Evolutionary conservation across 208 protist genomes (phyloP).

Genomic region (Herpetomonas samuelpessoai): DNA sequence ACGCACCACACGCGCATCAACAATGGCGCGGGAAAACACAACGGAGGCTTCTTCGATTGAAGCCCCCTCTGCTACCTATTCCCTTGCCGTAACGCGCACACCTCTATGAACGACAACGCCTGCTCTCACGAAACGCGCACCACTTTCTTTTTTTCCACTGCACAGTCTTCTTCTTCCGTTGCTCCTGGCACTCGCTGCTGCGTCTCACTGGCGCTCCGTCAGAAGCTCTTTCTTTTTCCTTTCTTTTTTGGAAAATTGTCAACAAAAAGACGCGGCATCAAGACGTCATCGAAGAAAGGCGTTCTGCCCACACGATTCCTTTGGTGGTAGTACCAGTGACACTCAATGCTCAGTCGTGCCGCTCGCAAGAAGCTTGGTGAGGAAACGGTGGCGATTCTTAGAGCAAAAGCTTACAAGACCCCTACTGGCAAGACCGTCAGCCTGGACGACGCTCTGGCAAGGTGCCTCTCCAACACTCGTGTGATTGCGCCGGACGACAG

Average conservation of each 20-base stretch:
- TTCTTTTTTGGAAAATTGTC: neutral
- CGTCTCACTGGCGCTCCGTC: neutral
- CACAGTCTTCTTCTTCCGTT: neutral
- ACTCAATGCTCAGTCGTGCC: constrained; percentile 12
- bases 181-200: neutral
- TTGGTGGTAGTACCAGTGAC: neutral
- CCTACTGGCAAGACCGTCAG: constrained; percentile 13
- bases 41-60: no score
- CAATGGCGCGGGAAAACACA: no score
- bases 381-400: constrained; percentile 15
- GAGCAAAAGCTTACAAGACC: constrained; percentile 14
- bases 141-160: neutral
- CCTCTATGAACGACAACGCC: no score
- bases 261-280: constrained; percentile 9
- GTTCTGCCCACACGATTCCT: neutral
- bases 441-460: constrained; percentile 1
- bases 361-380: constrained; percentile 8
- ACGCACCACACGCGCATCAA: no score
- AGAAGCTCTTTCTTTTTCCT: constrained; percentile 17
- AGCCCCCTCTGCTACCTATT: no score
- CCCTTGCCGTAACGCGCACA: no score
- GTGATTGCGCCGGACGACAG: constrained; percentile 7
- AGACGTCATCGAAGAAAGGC: no score
- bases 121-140: no score
- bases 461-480: neutral